Conservation (phyloP, 345 rosid species). For the Mercurialis annua region DNA sequence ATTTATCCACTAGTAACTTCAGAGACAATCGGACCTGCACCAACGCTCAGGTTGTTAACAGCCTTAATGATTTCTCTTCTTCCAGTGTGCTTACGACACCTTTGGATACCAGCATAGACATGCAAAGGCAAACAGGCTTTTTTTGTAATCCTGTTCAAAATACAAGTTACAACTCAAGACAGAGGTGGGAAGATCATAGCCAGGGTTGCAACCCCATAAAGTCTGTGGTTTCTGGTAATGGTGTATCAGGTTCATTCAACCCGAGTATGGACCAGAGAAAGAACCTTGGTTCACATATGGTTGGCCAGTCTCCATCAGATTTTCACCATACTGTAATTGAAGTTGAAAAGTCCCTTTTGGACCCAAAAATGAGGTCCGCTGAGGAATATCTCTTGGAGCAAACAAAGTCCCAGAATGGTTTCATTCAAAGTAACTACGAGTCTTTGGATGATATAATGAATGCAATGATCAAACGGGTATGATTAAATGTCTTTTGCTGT, state of each 20-base stretch:
- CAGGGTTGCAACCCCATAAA: conserved; percentile 32
- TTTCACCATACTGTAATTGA: conserved; percentile 34
- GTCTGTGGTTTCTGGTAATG: conserved; percentile 35
- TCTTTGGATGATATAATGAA: conserved; percentile 67
- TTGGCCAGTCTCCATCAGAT: conserved; percentile 31
- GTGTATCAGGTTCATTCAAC: conserved; percentile 21
- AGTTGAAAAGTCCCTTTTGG: conserved; percentile 34
- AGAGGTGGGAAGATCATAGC: conserved; percentile 49
- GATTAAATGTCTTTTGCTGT: conserved; percentile 8
- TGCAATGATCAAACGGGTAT: conserved; percentile 67
- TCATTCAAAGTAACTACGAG: conserved; percentile 43
- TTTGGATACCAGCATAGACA: conserved; percentile 39
- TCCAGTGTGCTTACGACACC: conserved; percentile 28
- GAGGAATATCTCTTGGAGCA: conserved; percentile 42
- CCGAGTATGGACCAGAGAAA: conserved; percentile 35
- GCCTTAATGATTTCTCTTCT: conserved; percentile 41
- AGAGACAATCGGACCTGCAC: conserved; percentile 24
- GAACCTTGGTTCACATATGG: conserved; percentile 35
- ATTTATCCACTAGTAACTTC: conserved; percentile 27
- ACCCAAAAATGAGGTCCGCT: conserved; percentile 35
- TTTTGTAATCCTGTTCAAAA: conserved; percentile 41
- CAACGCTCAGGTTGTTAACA: conserved; percentile 34
- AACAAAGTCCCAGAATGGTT: conserved; percentile 43
- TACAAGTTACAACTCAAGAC: conserved; percentile 35
- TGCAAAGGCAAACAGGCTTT: conserved; percentile 46